These are phyloP conservation scores for Linum trigynum DNA, from an alignment of 345 rosid genomes.

Conservation along the genomic window DNA sequence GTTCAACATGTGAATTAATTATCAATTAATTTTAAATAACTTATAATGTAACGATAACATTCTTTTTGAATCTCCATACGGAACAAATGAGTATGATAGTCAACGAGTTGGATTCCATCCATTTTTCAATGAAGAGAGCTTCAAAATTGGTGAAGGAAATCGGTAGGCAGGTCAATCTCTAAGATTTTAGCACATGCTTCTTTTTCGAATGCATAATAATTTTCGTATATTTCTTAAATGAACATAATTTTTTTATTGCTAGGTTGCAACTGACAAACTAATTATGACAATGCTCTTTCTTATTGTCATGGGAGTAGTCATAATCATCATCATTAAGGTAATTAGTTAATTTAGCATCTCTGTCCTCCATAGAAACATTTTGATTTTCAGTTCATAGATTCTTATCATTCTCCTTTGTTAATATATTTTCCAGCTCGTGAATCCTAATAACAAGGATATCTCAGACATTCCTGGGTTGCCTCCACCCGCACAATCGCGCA, in stretches of 20 bases:
- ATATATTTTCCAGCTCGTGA: slow-evolving; percentile 49
- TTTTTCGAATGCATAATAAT: neutral
- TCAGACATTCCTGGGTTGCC: slow-evolving; percentile 85
- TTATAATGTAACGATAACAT: no score
- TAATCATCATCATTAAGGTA: slow-evolving; percentile 89
- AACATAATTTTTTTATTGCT: neutral
- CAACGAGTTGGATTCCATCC: slow-evolving; percentile 89
- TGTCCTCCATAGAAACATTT: no score
- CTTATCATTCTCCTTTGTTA: neutral
- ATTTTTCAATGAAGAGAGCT: slow-evolving; percentile 91
- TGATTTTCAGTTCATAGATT: no score
- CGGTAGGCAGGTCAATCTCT: slow-evolving; percentile 89
- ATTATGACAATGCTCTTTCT: slow-evolving; percentile 77
- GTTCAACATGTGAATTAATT: no score
- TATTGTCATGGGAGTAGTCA: slow-evolving; percentile 72
- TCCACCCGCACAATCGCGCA: slow-evolving; percentile 74
- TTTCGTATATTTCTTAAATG: neutral
- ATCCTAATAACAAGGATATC: slow-evolving; percentile 85
- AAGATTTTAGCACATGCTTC: slow-evolving; percentile 16
- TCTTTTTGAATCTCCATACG: slow-evolving; percentile 42
- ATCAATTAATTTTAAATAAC: no score
- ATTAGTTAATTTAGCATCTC: neutral
- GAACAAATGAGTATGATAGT: slow-evolving; percentile 98
- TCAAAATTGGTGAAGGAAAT: slow-evolving; percentile 90
- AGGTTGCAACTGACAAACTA: slow-evolving; percentile 96